Evolutionary conservation across 305 asterid species (phyloP), one percentile per base, ranked within the genome.

Genomic region (Fraxinus greggii): DNA sequence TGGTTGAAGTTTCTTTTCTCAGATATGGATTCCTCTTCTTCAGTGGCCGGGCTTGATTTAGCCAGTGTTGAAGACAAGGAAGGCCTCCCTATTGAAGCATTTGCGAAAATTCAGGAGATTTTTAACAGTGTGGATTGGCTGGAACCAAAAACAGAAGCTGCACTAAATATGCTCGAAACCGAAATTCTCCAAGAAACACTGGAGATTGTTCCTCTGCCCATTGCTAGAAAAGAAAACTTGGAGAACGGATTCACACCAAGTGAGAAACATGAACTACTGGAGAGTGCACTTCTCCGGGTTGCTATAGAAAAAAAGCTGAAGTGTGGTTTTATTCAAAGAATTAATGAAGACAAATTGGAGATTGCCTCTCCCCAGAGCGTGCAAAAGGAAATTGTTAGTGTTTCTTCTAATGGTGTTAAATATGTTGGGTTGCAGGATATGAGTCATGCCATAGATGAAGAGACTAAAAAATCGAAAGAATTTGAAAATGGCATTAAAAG

Each of bases 1-100:
- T 63, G 79, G 82, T 29, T 81, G 77, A 84, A 93, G 97, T 86
- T 91, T 82, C 86, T 89, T 85, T 90, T 93, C 85, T 88, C 90
- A 1, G 94, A 94, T 84, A 87, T 88, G 94, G 90, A 86, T 82
- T 84, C 88, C 69, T 69, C 91, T 70, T 86, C 89, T 81, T 82
- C 90, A 36, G 29, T 83, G n/a, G 56, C 79, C 17, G 74, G 86
- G 75, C 78, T 77, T 31, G 88, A 88, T 65, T 85, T 79, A 48
- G 85, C 88, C 54, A 72, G 61, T 61, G 29, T 69, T 23, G 87
- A 85, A 36, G 91, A 88, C 75, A 82, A 83, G 33, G 92, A 85
- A 83, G 86, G 88, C 72, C 87, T 86, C 82, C 86, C 90, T 15
- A 36, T 80, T 9, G 91, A 92, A 84, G 92, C 93, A 79, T 89